Evolutionary conservation across 2,329 filamentous ascomycete species (phyloP), one percentile per base, ranked within the genome.

Genomic region (Neobulgaria alba): DNA sequence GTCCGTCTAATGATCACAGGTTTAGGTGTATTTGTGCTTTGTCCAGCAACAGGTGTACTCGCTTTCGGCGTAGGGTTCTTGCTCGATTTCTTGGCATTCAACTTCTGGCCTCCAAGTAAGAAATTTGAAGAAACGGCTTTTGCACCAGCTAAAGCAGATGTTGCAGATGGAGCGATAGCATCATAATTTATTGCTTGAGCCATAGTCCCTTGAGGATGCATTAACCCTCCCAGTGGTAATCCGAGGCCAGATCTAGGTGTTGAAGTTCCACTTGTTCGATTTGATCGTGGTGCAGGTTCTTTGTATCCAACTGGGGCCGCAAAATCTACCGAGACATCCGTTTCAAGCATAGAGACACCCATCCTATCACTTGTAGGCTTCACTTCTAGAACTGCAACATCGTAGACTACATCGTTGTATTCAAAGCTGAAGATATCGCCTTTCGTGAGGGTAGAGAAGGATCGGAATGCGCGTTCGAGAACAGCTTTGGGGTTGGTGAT

Each of bases 401-500:
- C 83, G 66, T 92, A 98, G 8, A 88, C 73, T 46, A 88, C 84
- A 59, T 96, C 89, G 62, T 98, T 98, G 68, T 98, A 98, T 53
- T 82, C 75, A 61, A 98, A 98, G 49, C 85, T 93, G 71, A 98
- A 98, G 32, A 95, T 73, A 58, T 98, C 92, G 49, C 88, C 89
- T 58, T 89, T 86, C 3, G 89, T 95, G 12, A 96, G 73, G 37
- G 90, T 90, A 12, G 89, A 86, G 65, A 96, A 98, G 64, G 93
- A 93, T 32, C 90, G 82, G 65, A 98, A 95, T 0, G 88, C 90
- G 55, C 92, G 92, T 65, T 98, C 92, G 20, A 98, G 78, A 10
- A 98, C 92, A 30, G 92, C 92, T 66, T 95, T 95, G 16, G 92
- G 92, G 57, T 98, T 92, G 55, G 84, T 90, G 60, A 98, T 96